A percentile compares a stretch with the other conserved stretches of the same genome.
These are phyloP conservation scores for Syncephalastrum sp. DNA, from an alignment of 371 early-diverging fungal species.

Conservation along the genomic window DNA sequence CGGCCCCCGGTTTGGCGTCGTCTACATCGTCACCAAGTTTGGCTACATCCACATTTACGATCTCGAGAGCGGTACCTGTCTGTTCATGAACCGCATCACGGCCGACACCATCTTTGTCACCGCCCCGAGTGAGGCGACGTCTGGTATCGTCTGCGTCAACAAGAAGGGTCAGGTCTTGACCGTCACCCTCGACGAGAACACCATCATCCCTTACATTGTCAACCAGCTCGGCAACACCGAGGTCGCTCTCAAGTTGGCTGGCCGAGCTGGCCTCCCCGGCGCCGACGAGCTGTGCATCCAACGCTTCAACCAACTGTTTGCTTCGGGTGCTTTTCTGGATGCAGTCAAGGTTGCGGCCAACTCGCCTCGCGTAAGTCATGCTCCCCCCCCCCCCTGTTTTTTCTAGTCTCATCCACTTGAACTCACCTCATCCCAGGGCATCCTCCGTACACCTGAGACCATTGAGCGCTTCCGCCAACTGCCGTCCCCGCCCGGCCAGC, in stretches of 20 bases:
- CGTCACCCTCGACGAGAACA: slow-evolving; percentile 87
- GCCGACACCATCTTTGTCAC: slow-evolving; percentile 97
- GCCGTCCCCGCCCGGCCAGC: slow-evolving; percentile 76
- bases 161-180: slow-evolving; percentile 97
- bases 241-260: slow-evolving; percentile 86
- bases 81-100: slow-evolving; percentile 96
- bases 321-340: slow-evolving; percentile 78
- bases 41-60: slow-evolving; percentile 98
- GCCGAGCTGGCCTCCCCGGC: slow-evolving; percentile 90
- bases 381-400: no score
- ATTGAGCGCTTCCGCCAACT: slow-evolving; percentile 93
- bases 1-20: slow-evolving; percentile 85
- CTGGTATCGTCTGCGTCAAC: slow-evolving; percentile 94
- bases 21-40: slow-evolving; percentile 94
- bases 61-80: slow-evolving; percentile 88
- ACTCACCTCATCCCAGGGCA: slow-evolving; percentile 57
- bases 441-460: slow-evolving; percentile 92
- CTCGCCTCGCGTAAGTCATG: slow-evolving; percentile 75
- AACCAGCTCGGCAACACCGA: slow-evolving; percentile 83
- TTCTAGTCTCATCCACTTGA: no score
- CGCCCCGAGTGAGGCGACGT: slow-evolving; percentile 81
- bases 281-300: slow-evolving; percentile 90
- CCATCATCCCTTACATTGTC: slow-evolving; percentile 88
- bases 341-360: slow-evolving; percentile 96
- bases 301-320: slow-evolving; percentile 85